Percentiles rank a stretch among this genome's conserved stretches.
phyloP scores from a whole-genome alignment of 139 green algal genomes.

The Limnomonas spitsbergensis region DNA sequence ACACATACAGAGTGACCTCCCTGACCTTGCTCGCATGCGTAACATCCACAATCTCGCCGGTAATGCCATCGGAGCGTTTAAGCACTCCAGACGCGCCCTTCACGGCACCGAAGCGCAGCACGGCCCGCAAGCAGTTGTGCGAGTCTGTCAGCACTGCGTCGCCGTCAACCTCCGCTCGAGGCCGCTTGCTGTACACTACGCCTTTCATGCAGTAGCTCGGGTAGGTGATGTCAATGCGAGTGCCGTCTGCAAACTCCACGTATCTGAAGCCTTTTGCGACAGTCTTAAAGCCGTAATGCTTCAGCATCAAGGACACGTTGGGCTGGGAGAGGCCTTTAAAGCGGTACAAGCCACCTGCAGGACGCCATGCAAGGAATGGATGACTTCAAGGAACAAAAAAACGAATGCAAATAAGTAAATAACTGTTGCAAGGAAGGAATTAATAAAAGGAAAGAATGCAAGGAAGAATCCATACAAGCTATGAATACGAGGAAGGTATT shows the following conservation, averaged over 20 bases:
- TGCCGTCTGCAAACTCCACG: slow-evolving; percentile 68
- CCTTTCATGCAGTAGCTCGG: slow-evolving; percentile 62
- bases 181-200: slow-evolving; percentile 12
- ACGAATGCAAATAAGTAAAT: background rate
- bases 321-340: slow-evolving; percentile 73
- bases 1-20: background rate
- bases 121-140: background rate
- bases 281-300: slow-evolving; percentile 72
- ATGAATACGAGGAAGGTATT: no score
- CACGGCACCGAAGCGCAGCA: background rate
- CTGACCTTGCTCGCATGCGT: background rate
- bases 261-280: slow-evolving; percentile 59
- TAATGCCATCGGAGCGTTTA: slow-evolving; percentile 10
- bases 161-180: slow-evolving; percentile 53
- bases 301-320: slow-evolving; percentile 56
- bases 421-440: background rate
- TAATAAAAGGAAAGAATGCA: no score
- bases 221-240: slow-evolving; percentile 61
- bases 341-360: slow-evolving; percentile 42
- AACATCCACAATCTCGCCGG: slow-evolving; percentile 3
- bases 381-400: no score
- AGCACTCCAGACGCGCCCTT: background rate
- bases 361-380: background rate
- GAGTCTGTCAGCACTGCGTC: slow-evolving; percentile 47
- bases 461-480: no score